phyloP scores from a whole-genome alignment of 2,329 filamentous ascomycete species.

The Cercospora nicotianae region DNA sequence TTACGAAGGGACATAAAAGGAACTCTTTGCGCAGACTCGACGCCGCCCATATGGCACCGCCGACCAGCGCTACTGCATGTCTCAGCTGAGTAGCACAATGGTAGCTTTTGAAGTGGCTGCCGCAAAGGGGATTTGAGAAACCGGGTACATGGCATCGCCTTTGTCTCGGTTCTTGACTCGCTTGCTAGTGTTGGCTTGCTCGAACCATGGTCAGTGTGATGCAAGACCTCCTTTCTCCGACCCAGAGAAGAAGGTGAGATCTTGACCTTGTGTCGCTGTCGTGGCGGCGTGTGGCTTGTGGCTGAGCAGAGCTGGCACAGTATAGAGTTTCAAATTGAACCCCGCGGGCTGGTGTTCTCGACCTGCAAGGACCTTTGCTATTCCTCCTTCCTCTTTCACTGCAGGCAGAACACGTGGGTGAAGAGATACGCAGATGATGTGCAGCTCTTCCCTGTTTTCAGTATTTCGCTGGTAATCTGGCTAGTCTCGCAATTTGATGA shows the following conservation, averaged over 20 bases:
- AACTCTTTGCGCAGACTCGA: background rate
- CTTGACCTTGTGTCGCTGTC: background rate
- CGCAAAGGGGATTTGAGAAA: background rate
- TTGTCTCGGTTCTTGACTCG: conserved; percentile 10
- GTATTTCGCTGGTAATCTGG: background rate
- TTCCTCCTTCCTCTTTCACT: background rate
- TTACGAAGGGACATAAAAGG: background rate
- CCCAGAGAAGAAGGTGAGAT: background rate
- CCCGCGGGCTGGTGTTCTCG: conserved; percentile 1
- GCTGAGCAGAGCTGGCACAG: background rate
- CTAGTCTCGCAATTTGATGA: background rate
- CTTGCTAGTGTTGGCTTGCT: background rate
- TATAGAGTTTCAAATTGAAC: background rate
- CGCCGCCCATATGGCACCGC: conserved; percentile 7
- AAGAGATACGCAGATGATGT: background rate
- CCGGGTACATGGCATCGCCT: background rate
- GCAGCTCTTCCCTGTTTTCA: background rate
- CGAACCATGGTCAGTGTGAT: conserved; percentile 1
- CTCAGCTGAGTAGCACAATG: background rate
- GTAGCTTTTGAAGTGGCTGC: conserved; percentile 6
- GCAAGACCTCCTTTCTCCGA: background rate
- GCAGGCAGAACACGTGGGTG: background rate
- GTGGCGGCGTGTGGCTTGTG: background rate
- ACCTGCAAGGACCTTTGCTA: background rate
- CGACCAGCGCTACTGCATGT: conserved; percentile 10